A percentile compares a stretch with the other conserved stretches of the same genome.
These are phyloP conservation scores for Diophrys appendiculata DNA, from an alignment of 73 alveolate genomes.

Conservation along the genomic window DNA sequence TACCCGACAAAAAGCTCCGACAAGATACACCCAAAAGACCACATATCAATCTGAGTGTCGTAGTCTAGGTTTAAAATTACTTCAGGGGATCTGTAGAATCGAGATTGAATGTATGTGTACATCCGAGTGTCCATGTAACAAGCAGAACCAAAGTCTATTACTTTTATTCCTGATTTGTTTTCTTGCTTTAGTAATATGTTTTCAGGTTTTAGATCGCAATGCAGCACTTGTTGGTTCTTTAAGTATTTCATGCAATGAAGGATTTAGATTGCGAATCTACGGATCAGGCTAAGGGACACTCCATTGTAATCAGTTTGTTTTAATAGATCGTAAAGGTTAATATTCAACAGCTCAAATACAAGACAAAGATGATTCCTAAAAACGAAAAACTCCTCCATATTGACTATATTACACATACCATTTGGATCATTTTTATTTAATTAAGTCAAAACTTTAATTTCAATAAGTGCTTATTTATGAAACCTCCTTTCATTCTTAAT, in stretches of 20 bases:
- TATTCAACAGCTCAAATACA: constrained; percentile 59
- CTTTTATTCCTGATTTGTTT: constrained; percentile 71
- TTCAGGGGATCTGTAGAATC: constrained; percentile 79
- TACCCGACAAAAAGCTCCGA: constrained; percentile 70
- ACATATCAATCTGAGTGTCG: constrained; percentile 70
- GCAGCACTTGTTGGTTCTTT: constrained; percentile 63
- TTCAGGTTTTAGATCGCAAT: constrained; percentile 95
- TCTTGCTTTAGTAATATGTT: constrained; percentile 77
- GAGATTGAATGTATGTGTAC: constrained; percentile 65
- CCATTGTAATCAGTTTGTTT: constrained; percentile 84
- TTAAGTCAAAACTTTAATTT: constrained; percentile 65
- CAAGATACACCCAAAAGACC: constrained; percentile 74
- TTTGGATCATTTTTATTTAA: constrained; percentile 1
- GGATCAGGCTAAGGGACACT: constrained; percentile 71
- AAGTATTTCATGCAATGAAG: constrained; percentile 72
- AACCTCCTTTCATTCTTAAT: constrained; percentile 74
- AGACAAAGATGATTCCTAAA: constrained; percentile 69
- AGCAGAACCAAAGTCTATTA: constrained; percentile 92
- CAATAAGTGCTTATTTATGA: constrained; percentile 74
- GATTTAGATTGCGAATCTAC: constrained; percentile 91
- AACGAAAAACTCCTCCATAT: constrained; percentile 59
- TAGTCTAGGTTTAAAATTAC: constrained; percentile 65
- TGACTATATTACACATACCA: constrained; percentile 56
- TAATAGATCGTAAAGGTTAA: constrained; percentile 80
- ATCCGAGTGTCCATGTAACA: constrained; percentile 65